phyloP scores from a whole-genome alignment of 2,329 filamentous ascomycete species.

The Waltergamsia citrina region DNA sequence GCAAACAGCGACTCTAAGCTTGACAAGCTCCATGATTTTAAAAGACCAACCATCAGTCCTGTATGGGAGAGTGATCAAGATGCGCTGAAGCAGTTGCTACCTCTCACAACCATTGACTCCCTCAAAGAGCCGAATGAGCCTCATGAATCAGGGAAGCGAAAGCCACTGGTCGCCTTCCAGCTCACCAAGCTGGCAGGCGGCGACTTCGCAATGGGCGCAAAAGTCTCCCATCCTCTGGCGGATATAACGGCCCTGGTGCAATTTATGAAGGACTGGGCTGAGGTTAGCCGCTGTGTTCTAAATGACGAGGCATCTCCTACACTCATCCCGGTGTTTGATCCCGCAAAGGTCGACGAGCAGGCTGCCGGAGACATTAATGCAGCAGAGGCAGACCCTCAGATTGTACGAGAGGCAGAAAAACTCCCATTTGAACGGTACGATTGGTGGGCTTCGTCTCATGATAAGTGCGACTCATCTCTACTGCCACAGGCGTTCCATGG shows the following conservation, averaged over 20 bases:
- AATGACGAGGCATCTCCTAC: neutral
- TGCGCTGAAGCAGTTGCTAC: conserved; percentile 4
- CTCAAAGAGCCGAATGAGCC: conserved; percentile 4
- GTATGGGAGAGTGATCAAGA: conserved; percentile 3
- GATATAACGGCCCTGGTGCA: conserved; percentile 11
- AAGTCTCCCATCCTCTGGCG: conserved; percentile 12
- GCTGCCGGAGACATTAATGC: conserved; percentile 11
- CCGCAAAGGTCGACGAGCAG: conserved; percentile 5
- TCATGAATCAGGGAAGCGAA: neutral
- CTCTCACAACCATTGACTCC: neutral
- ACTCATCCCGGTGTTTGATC: neutral
- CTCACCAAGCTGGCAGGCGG: conserved; percentile 11
- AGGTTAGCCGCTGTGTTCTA: neutral
- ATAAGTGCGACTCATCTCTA: too few relatives aligned
- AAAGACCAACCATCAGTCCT: conserved; percentile 1
- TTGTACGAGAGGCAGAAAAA: conserved; percentile 4
- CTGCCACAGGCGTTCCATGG: conserved; percentile 6
- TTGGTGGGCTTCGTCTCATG: conserved; percentile 10
- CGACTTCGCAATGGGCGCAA: conserved; percentile 10
- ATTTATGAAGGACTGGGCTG: conserved; percentile 12
- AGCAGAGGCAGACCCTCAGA: conserved; percentile 1
- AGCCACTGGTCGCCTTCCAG: conserved; percentile 9
- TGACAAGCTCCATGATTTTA: conserved; percentile 4
- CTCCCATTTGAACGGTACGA: conserved; percentile 14
- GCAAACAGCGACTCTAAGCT: conserved; percentile 7